Conservation (phyloP, 2,329 filamentous ascomycete genomes). For the Aspergillus caelatus region DNA sequence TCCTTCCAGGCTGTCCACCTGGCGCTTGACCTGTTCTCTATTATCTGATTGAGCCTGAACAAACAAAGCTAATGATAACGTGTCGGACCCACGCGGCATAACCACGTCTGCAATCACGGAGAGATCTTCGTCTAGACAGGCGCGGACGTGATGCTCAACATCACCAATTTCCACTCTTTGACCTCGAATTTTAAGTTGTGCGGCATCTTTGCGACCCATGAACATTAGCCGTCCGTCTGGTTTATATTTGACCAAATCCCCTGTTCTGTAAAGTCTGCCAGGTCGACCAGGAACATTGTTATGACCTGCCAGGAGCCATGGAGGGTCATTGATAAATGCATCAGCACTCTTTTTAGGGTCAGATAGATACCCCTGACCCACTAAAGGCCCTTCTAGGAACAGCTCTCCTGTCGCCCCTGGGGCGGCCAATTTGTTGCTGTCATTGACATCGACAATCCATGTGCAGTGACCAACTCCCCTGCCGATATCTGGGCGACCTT, state of each 20-base stretch:
- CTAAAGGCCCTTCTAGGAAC: conserved; percentile 9
- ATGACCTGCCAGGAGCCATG: conserved; percentile 16
- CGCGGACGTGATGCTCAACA: conserved; percentile 39
- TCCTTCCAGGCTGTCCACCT: not conserved
- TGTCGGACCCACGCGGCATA: not conserved
- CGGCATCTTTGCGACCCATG: conserved; percentile 60
- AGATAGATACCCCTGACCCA: conserved; percentile 41
- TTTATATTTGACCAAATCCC: conserved; percentile 24
- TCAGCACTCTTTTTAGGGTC: conserved; percentile 25
- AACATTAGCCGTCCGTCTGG: conserved; percentile 19
- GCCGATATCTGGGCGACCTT: not conserved
- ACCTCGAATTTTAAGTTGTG: conserved; percentile 61
- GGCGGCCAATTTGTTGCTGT: conserved; percentile 20
- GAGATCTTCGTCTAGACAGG: conserved; percentile 18
- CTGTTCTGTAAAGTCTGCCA: conserved; percentile 21
- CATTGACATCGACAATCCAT: conserved; percentile 37
- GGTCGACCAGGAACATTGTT: not conserved
- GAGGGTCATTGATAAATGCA: conserved; percentile 27
- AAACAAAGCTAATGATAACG: not conserved
- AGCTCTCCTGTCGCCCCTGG: conserved; percentile 21
- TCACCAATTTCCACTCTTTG: conserved; percentile 60
- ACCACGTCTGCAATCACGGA: conserved; percentile 7
- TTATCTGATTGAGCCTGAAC: not conserved
- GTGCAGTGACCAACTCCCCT: conserved; percentile 6
- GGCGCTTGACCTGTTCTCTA: not conserved